Conservation (phyloP, 2,329 filamentous ascomycete genomes). For the Raffaelea arxii region DNA sequence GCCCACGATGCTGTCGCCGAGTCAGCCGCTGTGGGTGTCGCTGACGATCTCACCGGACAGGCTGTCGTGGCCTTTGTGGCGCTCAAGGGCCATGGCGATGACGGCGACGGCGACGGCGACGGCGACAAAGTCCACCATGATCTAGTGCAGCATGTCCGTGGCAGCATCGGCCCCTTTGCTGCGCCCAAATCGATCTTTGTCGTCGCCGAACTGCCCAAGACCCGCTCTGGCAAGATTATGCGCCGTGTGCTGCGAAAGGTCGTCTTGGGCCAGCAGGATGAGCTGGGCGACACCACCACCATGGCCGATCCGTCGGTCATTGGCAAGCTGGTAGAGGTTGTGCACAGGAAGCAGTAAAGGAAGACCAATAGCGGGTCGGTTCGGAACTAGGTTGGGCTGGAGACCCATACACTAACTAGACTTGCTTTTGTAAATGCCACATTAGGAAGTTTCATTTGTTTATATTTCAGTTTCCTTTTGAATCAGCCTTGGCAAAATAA, state of each 20-base stretch:
- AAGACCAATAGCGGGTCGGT: too few relatives aligned
- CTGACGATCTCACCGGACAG: constrained; percentile 91
- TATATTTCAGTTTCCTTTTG: too few relatives aligned
- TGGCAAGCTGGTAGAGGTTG: constrained; percentile 75
- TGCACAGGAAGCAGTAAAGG: constrained; percentile 51
- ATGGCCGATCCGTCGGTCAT: constrained; percentile 88
- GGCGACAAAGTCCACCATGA: constrained; percentile 86
- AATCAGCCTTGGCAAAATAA: too few relatives aligned
- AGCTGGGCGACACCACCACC: constrained; percentile 85
- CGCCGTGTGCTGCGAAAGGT: constrained; percentile 95
- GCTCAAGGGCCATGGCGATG: constrained; percentile 79
- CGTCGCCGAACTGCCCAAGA: constrained; percentile 93
- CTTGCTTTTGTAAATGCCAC: too few relatives aligned
- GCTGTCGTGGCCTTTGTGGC: constrained; percentile 95
- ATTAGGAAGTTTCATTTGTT: too few relatives aligned
- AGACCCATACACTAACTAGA: too few relatives aligned
- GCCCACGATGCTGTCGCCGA: constrained; percentile 87
- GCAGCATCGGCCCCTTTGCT: constrained; percentile 95
- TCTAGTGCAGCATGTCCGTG: constrained; percentile 85
- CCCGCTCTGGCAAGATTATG: constrained; percentile 98
- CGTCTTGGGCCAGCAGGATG: constrained; percentile 90
- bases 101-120: too few relatives aligned
- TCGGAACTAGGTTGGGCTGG: too few relatives aligned
- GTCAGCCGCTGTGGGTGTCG: constrained; percentile 86
- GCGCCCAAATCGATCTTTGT: constrained; percentile 89